phyloP scores from a whole-genome alignment of 2,329 filamentous ascomycete species.

The Zymoseptoria tritici region DNA sequence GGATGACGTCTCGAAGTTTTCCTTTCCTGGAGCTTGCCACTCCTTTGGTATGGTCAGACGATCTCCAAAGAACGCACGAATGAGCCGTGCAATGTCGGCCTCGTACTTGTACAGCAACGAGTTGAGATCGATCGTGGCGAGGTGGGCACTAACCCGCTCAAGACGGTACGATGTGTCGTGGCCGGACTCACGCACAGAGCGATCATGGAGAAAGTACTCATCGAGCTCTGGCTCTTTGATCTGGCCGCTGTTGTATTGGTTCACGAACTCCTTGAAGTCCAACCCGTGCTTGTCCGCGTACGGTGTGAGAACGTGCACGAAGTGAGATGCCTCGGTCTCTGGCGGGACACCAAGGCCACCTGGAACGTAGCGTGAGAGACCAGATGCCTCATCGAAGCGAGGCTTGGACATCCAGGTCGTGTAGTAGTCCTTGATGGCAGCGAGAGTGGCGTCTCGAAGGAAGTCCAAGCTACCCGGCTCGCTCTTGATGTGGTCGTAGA shows the following conservation, averaged over 20 bases:
- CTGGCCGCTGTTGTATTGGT: constrained; percentile 72
- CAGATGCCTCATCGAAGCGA: constrained; percentile 67
- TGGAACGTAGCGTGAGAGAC: constrained; percentile 77
- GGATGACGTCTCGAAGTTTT: constrained; percentile 70
- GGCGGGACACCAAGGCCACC: constrained; percentile 80
- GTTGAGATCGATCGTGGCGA: constrained; percentile 92
- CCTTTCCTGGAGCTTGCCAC: constrained; percentile 61
- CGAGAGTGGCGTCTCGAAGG: constrained; percentile 68
- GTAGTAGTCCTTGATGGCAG: constrained; percentile 95
- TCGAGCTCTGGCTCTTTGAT: constrained; percentile 83
- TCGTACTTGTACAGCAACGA: constrained; percentile 96
- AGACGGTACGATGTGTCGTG: constrained; percentile 95
- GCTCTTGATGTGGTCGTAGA: constrained; percentile 88
- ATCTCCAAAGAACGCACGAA: constrained; percentile 77
- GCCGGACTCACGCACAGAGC: constrained; percentile 89
- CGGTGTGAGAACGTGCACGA: constrained; percentile 71
- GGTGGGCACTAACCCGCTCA: constrained; percentile 76
- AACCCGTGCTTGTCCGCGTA: constrained; percentile 79
- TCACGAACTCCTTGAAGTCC: constrained; percentile 75
- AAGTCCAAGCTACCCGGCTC: constrained; percentile 76
- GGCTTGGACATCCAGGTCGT: constrained; percentile 72
- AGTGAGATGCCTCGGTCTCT: constrained; percentile 83
- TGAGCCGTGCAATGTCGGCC: constrained; percentile 79
- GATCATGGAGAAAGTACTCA: constrained; percentile 91
- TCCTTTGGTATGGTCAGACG: constrained; percentile 73